Evolutionary conservation across 2,329 filamentous ascomycete genomes (phyloP).

Genomic region (Penicillium brevicompactum): DNA sequence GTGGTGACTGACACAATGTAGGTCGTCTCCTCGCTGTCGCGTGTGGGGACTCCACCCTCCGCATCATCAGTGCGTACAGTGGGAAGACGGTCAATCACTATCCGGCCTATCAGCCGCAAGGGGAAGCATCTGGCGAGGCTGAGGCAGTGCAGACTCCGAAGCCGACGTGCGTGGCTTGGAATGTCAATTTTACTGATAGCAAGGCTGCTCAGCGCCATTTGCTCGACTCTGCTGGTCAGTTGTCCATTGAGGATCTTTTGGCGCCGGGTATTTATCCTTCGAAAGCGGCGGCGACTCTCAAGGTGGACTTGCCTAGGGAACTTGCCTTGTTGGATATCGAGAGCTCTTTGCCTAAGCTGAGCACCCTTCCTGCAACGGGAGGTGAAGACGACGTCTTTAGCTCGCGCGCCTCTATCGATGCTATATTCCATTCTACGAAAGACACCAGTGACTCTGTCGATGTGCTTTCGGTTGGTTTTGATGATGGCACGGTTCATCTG

Average conservation of each 20-base stretch:
- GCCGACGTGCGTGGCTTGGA: slow-evolving; percentile 57
- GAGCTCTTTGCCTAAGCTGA: slow-evolving; percentile 73
- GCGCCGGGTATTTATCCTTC: slow-evolving; percentile 40
- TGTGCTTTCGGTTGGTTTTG: slow-evolving; percentile 73
- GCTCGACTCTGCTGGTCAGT: slow-evolving; percentile 33
- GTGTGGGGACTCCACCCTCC: slow-evolving; percentile 78
- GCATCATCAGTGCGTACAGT: slow-evolving; percentile 76
- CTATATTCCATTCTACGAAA: slow-evolving; percentile 66
- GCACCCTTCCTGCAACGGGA: slow-evolving; percentile 66
- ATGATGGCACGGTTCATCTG: slow-evolving; percentile 71
- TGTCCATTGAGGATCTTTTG: slow-evolving; percentile 47
- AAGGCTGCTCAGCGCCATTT: slow-evolving; percentile 46
- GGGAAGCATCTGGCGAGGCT: neutral
- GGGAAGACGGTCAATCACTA: slow-evolving; percentile 79
- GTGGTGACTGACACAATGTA: slow-evolving; percentile 10
- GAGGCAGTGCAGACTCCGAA: slow-evolving; percentile 16
- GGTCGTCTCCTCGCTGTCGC: slow-evolving; percentile 75
- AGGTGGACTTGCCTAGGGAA: slow-evolving; percentile 68
- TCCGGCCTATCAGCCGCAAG: slow-evolving; percentile 30
- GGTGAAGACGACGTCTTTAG: slow-evolving; percentile 69
- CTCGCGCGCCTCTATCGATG: slow-evolving; percentile 68
- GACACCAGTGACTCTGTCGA: slow-evolving; percentile 75
- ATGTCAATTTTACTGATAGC: slow-evolving; percentile 56
- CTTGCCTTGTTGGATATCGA: slow-evolving; percentile 76
- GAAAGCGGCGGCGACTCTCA: slow-evolving; percentile 39